Evolutionary conservation across 352 stramenopile species (phyloP), one percentile per base, ranked within the genome.

Genomic region (Aphanomyces euteiches): DNA sequence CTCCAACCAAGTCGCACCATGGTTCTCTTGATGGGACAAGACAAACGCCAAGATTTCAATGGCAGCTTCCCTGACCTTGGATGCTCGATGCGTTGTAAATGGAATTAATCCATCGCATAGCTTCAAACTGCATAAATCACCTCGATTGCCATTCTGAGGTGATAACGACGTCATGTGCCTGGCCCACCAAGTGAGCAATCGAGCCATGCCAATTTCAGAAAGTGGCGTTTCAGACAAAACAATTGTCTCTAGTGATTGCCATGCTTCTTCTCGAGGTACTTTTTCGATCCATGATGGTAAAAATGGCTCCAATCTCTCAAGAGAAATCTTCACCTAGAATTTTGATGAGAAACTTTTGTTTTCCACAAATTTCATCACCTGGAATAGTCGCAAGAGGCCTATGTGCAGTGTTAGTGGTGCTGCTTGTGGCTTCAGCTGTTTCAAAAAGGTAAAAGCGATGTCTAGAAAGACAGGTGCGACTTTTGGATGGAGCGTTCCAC

Each of bases 31-130:
- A 13, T 50, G 58, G 17, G 15, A 17, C 7, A 67, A n/a, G 40
- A 56, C 21, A 34, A 21, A 36, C 4, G 59, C 41, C 4, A 67
- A 19, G 13, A 67, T 54, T 17, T 56, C 39, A 7, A 50, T 38
- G 8, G 59, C 39, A 7, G 59, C 59, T 7, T 41, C 41, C 15
- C 59, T 41, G 3, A 67, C 59, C 38, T 67, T 67, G 39, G 59
- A 57, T 10, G 59, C 59, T 41, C 59, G 59, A 39, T 67, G 59
- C n/a, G 12, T 56, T 15, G 59, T 38, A 19, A 56, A 50, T 28
- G 19, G 40, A 7, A 56, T 45, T 8, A 67, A 36, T 5, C 41
- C 59, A 34, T 67, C 59, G 59, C 59, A 67, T 3, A 67, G 59
- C 15, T 45, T 41, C 39, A 50, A 45, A 36, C 59, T 67, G 28